These are phyloP conservation scores for Fusarium xylarioides DNA, from an alignment of 2,329 filamentous ascomycete genomes.

Conservation along the genomic window DNA sequence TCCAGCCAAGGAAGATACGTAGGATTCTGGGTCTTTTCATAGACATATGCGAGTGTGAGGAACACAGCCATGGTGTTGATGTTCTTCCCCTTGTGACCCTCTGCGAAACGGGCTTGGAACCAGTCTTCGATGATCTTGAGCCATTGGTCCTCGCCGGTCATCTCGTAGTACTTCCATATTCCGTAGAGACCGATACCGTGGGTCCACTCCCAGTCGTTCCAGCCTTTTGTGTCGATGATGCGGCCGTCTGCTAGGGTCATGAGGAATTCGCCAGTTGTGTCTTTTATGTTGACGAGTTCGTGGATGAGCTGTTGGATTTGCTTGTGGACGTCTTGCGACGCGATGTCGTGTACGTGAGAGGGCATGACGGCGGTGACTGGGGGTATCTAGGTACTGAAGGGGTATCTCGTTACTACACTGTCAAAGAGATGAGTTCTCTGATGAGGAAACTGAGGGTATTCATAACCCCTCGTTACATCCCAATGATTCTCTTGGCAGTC, in stretches of 20 bases:
- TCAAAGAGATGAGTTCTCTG: not conserved
- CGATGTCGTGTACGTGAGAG: constrained; percentile 54
- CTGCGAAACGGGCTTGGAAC: constrained; percentile 74
- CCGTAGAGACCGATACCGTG: constrained; percentile 84
- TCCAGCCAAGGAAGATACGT: constrained; percentile 82
- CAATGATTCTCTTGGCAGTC: constrained; percentile 5
- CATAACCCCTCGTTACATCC: constrained; percentile 5
- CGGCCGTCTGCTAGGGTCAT: constrained; percentile 75
- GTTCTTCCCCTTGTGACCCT: constrained; percentile 81
- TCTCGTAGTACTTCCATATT: constrained; percentile 81
- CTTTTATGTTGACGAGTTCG: constrained; percentile 80
- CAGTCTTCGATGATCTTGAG: constrained; percentile 76
- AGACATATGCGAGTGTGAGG: constrained; percentile 78
- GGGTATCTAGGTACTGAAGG: not conserved
- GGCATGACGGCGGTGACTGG: constrained; percentile 38
- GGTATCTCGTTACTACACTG: not conserved
- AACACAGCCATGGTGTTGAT: constrained; percentile 88
- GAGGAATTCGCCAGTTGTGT: constrained; percentile 78
- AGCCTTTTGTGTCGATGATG: constrained; percentile 85
- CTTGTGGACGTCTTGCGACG: constrained; percentile 57
- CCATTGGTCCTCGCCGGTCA: constrained; percentile 69
- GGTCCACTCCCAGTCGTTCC: constrained; percentile 86
- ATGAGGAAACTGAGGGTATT: constrained; percentile 7
- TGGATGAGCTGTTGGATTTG: constrained; percentile 74
- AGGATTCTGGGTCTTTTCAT: constrained; percentile 75